Evolutionary conservation across 2,329 filamentous ascomycete species (phyloP).

Genomic region (Fusarium nematophilum): DNA sequence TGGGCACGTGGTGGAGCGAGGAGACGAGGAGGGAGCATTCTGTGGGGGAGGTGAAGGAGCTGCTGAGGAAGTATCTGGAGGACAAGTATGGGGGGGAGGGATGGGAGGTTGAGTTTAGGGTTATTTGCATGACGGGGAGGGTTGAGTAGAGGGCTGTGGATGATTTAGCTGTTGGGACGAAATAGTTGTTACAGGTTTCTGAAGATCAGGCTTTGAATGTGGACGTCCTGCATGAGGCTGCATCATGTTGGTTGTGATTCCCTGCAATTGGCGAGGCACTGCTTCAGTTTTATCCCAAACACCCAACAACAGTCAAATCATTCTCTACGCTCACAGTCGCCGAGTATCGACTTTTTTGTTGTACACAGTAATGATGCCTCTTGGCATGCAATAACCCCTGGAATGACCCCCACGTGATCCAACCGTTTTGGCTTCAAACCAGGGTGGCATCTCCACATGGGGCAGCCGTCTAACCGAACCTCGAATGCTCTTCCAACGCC

Average conservation of each 20-base stretch:
- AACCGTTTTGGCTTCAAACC: conserved; percentile 15
- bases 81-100: conserved; percentile 51
- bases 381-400: too few species aligned
- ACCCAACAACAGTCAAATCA: too few species aligned
- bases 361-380: neutral
- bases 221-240: too few species aligned
- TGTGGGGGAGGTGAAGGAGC: conserved; percentile 50
- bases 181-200: too few species aligned
- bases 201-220: too few species aligned
- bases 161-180: neutral
- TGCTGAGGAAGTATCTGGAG: conserved; percentile 52
- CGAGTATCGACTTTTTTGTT: too few species aligned
- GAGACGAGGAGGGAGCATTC: conserved; percentile 50
- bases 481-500: conserved; percentile 2
- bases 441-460: conserved; percentile 45
- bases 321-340: too few species aligned
- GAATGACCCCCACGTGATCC: conserved; percentile 39
- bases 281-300: too few species aligned
- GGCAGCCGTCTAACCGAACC: too few species aligned
- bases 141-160: conserved; percentile 20
- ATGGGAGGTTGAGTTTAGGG: conserved; percentile 41
- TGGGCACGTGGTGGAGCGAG: conserved; percentile 54
- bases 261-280: too few species aligned
- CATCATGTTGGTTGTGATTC: too few species aligned
- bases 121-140: conserved; percentile 42